Evolutionary conservation across 1,284 basidiomycete genomes (phyloP), one percentile per base, ranked within the genome.

Genomic region (Heterobasidion parviporum): DNA sequence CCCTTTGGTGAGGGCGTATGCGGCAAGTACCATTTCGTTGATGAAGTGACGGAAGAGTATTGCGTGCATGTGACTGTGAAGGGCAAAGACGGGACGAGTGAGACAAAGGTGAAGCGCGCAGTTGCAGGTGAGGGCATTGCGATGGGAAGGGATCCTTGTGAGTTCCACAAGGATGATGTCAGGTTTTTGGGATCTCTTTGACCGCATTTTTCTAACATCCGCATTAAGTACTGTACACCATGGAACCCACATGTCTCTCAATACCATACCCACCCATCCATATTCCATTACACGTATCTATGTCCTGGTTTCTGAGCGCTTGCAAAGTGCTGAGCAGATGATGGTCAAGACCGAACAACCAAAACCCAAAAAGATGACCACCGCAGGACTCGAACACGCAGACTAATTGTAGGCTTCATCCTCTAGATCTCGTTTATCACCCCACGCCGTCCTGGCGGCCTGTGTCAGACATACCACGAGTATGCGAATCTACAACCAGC

Each of bases 351-450:
- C 26, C 4, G 26, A 26, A 26, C 26, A 26, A 26, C 6, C 26
- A 5, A 26, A 26, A 26, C 26, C 26, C 26, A 26, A 26, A 26
- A 26, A 26, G 26, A 26, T 82, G 80, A 83, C 82, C 82, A 83
- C 82, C 80, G 84, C 83, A 87, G 84, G 86, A 86, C 85, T 89
- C 86, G 86, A 89, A 89, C 86, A 85, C 86, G 83, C 85, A 87
- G 82, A 84, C 84, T 6, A 26, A 26, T 3, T 2, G 26, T 26
- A 26, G 26, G 5, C 26, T 26, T 26, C 26, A 26, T 26, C 26
- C 26, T 26, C 18, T 18, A 18, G 18, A 18, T 18, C 26, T 1
- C 26, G 5, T 26, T 26, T 26, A 6, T 26, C 26, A 26, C 6
- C 26, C 26, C 5, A 26, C 6, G 26, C 26, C 4, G 26, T 3